phyloP scores from a whole-genome alignment of 768 basidiomycete species.

The Crucibulum laeve region DNA sequence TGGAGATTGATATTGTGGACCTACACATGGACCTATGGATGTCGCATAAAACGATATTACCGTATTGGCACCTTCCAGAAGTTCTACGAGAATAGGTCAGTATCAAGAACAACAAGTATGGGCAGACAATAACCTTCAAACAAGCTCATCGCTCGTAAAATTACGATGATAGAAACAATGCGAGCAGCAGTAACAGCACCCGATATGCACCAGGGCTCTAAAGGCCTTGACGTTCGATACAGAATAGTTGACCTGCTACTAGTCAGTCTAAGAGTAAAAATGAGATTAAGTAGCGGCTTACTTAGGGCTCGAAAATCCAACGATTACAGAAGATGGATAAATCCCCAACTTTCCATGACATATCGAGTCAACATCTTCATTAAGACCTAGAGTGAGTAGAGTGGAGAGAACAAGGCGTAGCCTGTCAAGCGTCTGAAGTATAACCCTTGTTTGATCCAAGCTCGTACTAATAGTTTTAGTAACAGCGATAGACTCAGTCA shows the following conservation, averaged over 20 bases:
- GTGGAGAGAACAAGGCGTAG: constrained; percentile 60
- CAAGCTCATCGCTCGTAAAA: constrained; percentile 69
- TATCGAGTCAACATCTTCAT: constrained; percentile 64
- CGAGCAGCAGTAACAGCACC: constrained; percentile 64
- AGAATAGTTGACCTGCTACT: constrained; percentile 39
- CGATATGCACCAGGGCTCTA: constrained; percentile 71
- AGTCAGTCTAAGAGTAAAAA: not conserved
- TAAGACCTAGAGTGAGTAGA: constrained; percentile 67
- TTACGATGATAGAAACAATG: constrained; percentile 58
- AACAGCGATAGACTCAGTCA: constrained; percentile 41
- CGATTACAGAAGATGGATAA: constrained; percentile 24
- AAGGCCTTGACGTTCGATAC: constrained; percentile 29
- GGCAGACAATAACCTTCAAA: constrained; percentile 48
- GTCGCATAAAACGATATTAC: constrained; percentile 80
- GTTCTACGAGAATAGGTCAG: constrained; percentile 37
- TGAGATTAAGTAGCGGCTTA: not conserved
- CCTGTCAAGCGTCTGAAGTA: constrained; percentile 44
- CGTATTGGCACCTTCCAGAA: constrained; percentile 63
- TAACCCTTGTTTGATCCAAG: constrained; percentile 32
- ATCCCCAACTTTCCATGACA: constrained; percentile 58
- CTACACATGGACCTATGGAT: constrained; percentile 60
- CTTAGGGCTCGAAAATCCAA: constrained; percentile 50
- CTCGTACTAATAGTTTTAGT: constrained; percentile 50
- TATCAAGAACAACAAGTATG: not conserved
- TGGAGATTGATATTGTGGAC: constrained; percentile 58